Evolutionary conservation across 2,329 filamentous ascomycete species (phyloP), one percentile per base, ranked within the genome.

Genomic region (Aspergillus hiratsukae): DNA sequence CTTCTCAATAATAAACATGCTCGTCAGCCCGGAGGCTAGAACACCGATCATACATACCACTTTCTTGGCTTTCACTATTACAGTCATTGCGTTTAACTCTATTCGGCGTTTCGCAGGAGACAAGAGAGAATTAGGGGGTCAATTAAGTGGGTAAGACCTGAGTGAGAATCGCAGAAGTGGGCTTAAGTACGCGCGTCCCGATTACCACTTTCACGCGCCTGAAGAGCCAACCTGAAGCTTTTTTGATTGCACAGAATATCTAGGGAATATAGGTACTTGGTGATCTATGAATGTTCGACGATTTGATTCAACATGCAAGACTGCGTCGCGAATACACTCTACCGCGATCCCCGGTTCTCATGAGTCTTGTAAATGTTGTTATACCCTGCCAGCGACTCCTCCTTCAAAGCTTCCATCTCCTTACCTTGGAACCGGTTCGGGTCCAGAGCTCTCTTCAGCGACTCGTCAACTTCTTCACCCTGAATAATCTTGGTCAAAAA

Each of bases 341-440:
- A 43, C 10, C 3, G 19, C 40, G n/a, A 17, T 45, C n/a, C 37
- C 10, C 10, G 27, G 43, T 31, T 48, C 37, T 58, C 56, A 2
- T 61, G 37, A 2, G 62, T 61, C 46, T 69, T 68, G 37, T 72
- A 72, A 11, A 71, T 71, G 55, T 66, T 61, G 48, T 72, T 72
- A 52, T 72, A 72, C 11, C 62, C 64, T 29, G 58, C 58, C 51
- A 70, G 50, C 4, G 68, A 66, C 53, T 64, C 62, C 29, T 54
- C 53, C 31, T 56, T 59, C 52, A 72, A 54, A 14, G 51, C 52
- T 28, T 58, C 54, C 25, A 51, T 46, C 41, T 65, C 62, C n/a
- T 54, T 21, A 5, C 64, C 65, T 23, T 53, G 37, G 46, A 71
- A 70, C 17, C 68, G 59, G 17, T 55, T 59, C 14, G 69, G 68